Base-by-base conservation (phyloP, 108 stramenopile species). In the Cylindrotheca closterium region DNA sequence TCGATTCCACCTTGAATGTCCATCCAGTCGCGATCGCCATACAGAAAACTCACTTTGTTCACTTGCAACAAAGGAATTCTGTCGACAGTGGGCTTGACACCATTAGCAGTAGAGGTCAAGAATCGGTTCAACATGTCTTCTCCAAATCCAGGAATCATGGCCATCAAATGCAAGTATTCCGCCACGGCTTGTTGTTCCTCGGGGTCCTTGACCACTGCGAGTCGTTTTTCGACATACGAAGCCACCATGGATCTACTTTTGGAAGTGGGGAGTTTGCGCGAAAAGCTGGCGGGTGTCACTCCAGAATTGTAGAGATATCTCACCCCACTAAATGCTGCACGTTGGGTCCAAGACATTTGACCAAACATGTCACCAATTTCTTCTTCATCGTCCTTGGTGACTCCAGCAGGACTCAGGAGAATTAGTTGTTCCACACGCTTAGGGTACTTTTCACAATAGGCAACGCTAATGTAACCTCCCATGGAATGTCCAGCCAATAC, bases 381-480 rank as follows among this genome's bases (percentile, higher is more conserved):
- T 7, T 55, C 45, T 29, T 82, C 80, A 24, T 58, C 54, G n/a
- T 84, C 68, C 51, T 83, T 67, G 0, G 89, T 87, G 52, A 93
- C 89, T 18, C 96, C 91, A 24, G 91, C 93, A 2, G 96, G 94
- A 45, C 69, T 72, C 7, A 95, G 48, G n/a, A 95, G 55, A 42
- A 95, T 71, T 1, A 95, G 68, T 30, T 72, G 58, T 25, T 93
- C 91, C 12, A 95, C 90, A 33, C 77, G 91, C 47, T 95, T 60
- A 0, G 96, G 96, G 69, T 97, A 94, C 32, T 65, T 68, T 73
- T 97, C 96, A 26, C 84, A 77, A 59, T 97, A 97, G 23, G 92
- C 92, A 17, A 94, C 88, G 24, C 71, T 68, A 27, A 97, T 68
- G 64, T 97, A 95, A 0, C 96, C 96, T 45, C 96, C 96, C 75